phyloP scores from a whole-genome alignment of 2,329 filamentous ascomycete genomes.

The Aureobasidium uvarum region DNA sequence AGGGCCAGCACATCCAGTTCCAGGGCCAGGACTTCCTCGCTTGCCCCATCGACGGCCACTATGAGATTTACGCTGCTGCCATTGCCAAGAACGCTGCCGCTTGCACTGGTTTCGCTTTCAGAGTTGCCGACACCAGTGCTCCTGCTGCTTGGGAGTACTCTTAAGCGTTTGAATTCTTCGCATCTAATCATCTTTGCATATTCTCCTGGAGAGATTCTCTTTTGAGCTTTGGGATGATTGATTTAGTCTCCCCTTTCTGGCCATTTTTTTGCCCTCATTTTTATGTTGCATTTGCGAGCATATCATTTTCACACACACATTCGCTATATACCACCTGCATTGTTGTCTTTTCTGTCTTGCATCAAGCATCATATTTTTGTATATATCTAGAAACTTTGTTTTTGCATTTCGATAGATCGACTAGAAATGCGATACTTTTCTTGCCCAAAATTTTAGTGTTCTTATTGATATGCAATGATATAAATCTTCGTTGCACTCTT shows the following conservation, averaged over 20 bases:
- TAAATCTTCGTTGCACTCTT: too few relatives aligned
- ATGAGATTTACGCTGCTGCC: constrained; percentile 24
- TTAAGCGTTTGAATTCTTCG: background rate
- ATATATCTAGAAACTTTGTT: too few relatives aligned
- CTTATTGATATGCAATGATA: too few relatives aligned
- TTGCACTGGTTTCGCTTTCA: constrained; percentile 27
- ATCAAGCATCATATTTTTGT: too few relatives aligned
- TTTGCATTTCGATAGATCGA: too few relatives aligned
- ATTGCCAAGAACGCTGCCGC: background rate
- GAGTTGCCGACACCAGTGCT: constrained; percentile 32
- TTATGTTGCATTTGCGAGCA: background rate
- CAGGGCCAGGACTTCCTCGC: constrained; percentile 27
- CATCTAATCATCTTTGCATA: background rate
- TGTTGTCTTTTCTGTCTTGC: too few relatives aligned
- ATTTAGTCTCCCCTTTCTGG: too few relatives aligned
- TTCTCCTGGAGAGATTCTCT: background rate
- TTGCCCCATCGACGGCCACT: constrained; percentile 23
- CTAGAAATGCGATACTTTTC: too few relatives aligned
- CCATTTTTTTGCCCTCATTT: too few relatives aligned
- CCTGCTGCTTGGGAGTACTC: constrained; percentile 25
- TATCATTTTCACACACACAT: background rate
- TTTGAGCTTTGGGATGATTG: background rate
- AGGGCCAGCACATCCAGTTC: constrained; percentile 23
- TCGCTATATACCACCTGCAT: background rate
- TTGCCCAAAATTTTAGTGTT: too few relatives aligned